Base-by-base conservation (phyloP, 495 filamentous ascomycete species). In the Tuber magnatum region DNA sequence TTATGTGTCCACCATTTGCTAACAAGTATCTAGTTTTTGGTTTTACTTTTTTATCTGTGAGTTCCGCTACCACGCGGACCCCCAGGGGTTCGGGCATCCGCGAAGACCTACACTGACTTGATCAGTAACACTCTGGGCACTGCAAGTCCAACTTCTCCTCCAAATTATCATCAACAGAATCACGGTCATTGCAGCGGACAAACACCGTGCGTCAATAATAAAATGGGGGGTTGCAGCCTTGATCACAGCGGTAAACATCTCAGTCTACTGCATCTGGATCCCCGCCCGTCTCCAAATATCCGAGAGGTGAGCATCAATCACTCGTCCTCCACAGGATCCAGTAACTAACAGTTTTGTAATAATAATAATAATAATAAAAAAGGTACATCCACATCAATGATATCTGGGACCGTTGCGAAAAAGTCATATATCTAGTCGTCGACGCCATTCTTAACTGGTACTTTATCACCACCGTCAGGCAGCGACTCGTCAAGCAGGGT, bases 151-250 rank as follows among this genome's bases (percentile, higher is more conserved):
- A 68, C 80, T 85, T 16, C 81, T 86, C 22, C 82, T 85, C 56
- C 85, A 86, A 79, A 87, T 87, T 74, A 86, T 87, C 76, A 84
- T 87, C 74, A 87, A 87, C 79, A 84, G 86, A 71, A 83, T 86
- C 71, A 80, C 82, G 12, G 78, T 87, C 56, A 85, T 87, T 46
- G 75, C 81, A 16, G 80, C 82, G 10, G 76, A 84, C 73, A 77
- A 74, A 10, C 43, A 73, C 14, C 81, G 78, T 2, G 80, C 83
- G 12, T 48, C 24, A 0, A 70, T 72, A 22, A 76, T 87, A 71
- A 86, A 86, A 76, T 86, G 84, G 83, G 84, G 84, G 32, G 84
- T 84, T 42, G 85, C 84, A 2, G 78, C 74, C 20, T 71, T 85
- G 42, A 87, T 87, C 71, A 84, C 83, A 2, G 65, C 80, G 7